These are phyloP conservation scores for Jaltomata sinuosa DNA, from an alignment of 257 asterid species.

Conservation along the genomic window DNA sequence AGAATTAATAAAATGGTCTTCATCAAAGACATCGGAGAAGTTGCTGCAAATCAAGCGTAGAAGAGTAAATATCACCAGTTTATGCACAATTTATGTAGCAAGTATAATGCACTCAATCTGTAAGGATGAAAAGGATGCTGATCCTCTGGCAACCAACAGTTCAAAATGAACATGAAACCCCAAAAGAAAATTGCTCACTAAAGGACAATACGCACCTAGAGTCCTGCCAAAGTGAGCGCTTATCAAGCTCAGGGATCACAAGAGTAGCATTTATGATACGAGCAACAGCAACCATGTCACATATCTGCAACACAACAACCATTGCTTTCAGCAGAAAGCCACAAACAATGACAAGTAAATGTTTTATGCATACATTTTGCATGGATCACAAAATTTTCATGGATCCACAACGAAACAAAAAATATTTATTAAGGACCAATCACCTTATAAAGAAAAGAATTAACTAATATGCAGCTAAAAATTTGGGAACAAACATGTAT, in stretches of 20 bases:
- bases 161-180: background rate
- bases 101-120: background rate
- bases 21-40: slow-evolving; percentile 92
- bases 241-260: slow-evolving; percentile 93
- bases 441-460: background rate
- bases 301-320: slow-evolving; percentile 43
- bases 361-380: background rate
- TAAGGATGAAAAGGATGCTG: background rate
- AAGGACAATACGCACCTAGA: slow-evolving; percentile 42
- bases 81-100: background rate
- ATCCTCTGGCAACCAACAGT: background rate
- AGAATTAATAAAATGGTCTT: slow-evolving; percentile 58
- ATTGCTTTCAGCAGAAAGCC: slow-evolving; percentile 1
- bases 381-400: background rate
- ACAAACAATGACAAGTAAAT: slow-evolving; percentile 1
- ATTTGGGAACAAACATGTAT: background rate
- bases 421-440: background rate
- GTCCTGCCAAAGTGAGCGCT: slow-evolving; percentile 92
- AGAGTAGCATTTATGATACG: slow-evolving; percentile 91
- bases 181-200: background rate
- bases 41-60: slow-evolving; percentile 47
- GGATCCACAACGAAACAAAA: background rate
- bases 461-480: background rate
- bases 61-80: slow-evolving; percentile 2
- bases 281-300: slow-evolving; percentile 99